Conservation (phyloP, 495 filamentous ascomycete genomes). For the Neurospora discreta region DNA sequence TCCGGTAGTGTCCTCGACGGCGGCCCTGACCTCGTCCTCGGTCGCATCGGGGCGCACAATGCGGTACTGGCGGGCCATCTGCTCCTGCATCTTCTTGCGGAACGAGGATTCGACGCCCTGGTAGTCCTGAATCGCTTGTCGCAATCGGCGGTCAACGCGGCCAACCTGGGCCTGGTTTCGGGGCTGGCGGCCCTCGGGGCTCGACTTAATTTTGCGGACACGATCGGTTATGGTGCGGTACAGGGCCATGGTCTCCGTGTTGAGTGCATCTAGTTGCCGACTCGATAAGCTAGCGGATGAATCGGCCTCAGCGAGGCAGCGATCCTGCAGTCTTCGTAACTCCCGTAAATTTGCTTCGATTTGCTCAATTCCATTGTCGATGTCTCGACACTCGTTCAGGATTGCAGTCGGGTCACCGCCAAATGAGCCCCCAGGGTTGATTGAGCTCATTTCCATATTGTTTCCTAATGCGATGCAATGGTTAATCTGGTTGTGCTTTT, state of each 20-base stretch:
- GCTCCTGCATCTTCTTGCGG: constrained; percentile 63
- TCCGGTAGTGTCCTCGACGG: constrained; percentile 56
- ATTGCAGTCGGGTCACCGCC: constrained; percentile 55
- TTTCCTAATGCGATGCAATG: constrained; percentile 17
- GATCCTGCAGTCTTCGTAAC: constrained; percentile 47
- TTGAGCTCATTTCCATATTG: constrained; percentile 53
- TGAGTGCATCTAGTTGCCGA: constrained; percentile 46
- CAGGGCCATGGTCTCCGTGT: constrained; percentile 63
- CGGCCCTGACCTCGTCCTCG: constrained; percentile 68
- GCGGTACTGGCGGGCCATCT: constrained; percentile 77
- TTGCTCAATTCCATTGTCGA: constrained; percentile 64
- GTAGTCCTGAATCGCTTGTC: constrained; percentile 67
- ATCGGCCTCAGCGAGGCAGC: constrained; percentile 49
- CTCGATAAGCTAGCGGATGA: constrained; percentile 37
- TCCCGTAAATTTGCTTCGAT: constrained; percentile 54
- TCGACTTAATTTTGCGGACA: constrained; percentile 67
- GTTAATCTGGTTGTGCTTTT: background rate
- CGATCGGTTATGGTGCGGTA: constrained; percentile 66
- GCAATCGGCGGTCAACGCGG: constrained; percentile 64
- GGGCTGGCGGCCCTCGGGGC: constrained; percentile 57
- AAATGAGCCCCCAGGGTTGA: constrained; percentile 28
- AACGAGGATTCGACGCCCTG: constrained; percentile 66
- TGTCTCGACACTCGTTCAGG: constrained; percentile 70
- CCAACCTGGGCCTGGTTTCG: constrained; percentile 69
- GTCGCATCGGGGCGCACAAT: constrained; percentile 80